Conservation (phyloP, 495 filamentous ascomycete genomes). For the Penicillium goetzii region DNA sequence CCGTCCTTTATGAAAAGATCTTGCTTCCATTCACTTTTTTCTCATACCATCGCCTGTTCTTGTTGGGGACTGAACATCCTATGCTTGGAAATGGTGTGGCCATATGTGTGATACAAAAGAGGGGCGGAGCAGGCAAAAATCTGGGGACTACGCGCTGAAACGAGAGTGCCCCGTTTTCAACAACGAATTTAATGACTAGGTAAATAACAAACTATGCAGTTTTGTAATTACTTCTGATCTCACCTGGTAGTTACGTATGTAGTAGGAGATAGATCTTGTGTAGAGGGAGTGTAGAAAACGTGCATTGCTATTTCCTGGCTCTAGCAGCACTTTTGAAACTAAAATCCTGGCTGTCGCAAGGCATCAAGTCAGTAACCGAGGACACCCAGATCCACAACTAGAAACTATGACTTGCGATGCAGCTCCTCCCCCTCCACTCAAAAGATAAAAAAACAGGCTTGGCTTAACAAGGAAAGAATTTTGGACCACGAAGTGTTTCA, state of each 20-base stretch:
- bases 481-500: constrained; percentile 10
- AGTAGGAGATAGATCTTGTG: neutral
- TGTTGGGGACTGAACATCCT: neutral
- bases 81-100: neutral
- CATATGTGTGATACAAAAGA: constrained; percentile 12
- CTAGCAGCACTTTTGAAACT: neutral
- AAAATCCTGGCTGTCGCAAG: neutral
- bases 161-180: constrained; percentile 47
- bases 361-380: neutral
- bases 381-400: neutral
- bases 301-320: neutral
- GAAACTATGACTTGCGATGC: neutral
- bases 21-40: neutral
- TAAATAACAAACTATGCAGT: neutral
- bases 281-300: neutral
- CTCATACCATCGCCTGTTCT: neutral
- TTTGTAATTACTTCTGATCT: neutral
- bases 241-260: neutral
- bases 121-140: neutral
- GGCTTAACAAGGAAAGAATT: neutral
- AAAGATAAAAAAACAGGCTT: constrained; percentile 4
- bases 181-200: constrained; percentile 42
- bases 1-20: constrained; percentile 2
- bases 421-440: constrained; percentile 2
- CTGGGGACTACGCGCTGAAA: constrained; percentile 5